A percentile compares a stretch with the other conserved stretches of the same genome.
Evolutionary conservation across 2,329 filamentous ascomycete genomes (phyloP).

Genomic region (Mariannaea elegans): DNA sequence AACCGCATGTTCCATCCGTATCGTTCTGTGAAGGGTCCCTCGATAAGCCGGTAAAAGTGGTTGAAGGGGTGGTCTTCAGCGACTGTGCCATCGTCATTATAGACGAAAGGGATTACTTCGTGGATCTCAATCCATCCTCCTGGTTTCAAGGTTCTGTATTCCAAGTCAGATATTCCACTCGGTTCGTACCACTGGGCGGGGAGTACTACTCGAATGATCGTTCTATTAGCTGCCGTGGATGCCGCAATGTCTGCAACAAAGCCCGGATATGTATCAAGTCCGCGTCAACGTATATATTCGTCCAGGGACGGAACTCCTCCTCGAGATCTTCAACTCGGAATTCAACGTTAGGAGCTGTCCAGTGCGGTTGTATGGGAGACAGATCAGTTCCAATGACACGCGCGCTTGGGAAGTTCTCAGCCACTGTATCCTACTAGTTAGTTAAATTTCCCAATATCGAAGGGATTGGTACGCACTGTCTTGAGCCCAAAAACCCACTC

Average conservation of each 20-base stretch:
- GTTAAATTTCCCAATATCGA: slow-evolving; percentile 9
- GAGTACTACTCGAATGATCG: slow-evolving; percentile 54
- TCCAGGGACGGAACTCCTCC: slow-evolving; percentile 47
- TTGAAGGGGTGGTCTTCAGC: slow-evolving; percentile 44
- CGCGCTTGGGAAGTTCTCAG: slow-evolving; percentile 55
- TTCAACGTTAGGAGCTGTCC: slow-evolving; percentile 65
- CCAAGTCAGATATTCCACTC: slow-evolving; percentile 19
- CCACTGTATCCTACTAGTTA: slow-evolving; percentile 46
- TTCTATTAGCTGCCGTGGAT: slow-evolving; percentile 59
- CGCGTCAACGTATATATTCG: slow-evolving; percentile 48
- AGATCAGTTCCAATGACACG: slow-evolving; percentile 56
- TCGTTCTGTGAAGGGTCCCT: slow-evolving; percentile 41
- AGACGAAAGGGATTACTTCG: slow-evolving; percentile 45
- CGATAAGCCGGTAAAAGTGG: slow-evolving; percentile 44
- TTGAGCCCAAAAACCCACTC: slow-evolving; percentile 65
- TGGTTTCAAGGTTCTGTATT: slow-evolving; percentile 44
- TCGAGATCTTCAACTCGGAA: slow-evolving; percentile 55
- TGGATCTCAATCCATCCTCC: slow-evolving; percentile 54
- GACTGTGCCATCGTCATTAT: slow-evolving; percentile 44
- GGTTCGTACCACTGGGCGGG: not conserved
- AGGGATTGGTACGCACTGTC: slow-evolving; percentile 48
- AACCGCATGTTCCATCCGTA: slow-evolving; percentile 50
- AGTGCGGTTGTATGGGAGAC: slow-evolving; percentile 54
- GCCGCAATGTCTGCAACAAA: slow-evolving; percentile 58
- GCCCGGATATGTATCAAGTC: slow-evolving; percentile 65